A percentile compares a stretch with the other conserved stretches of the same genome.
phyloP scores from a whole-genome alignment of 352 stramenopile species.

The Pythium vanterpoolii region DNA sequence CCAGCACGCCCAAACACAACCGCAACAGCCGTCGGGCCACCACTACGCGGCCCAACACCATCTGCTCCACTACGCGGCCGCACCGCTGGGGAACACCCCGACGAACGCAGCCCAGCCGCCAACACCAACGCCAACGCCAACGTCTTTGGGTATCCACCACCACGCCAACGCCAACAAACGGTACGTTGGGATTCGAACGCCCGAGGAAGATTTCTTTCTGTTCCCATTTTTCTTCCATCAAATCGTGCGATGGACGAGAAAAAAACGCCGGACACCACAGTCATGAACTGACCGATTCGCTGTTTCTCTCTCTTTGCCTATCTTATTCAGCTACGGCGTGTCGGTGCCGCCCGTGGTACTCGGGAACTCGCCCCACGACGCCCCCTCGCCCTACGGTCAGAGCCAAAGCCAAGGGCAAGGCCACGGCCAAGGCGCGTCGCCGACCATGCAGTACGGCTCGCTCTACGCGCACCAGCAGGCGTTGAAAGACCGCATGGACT shows the following conservation, averaged over 20 bases:
- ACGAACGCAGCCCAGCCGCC: background rate
- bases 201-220: background rate
- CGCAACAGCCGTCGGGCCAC: conserved; percentile 23
- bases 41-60: conserved; percentile 10
- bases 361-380: conserved; percentile 17
- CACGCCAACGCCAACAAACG: conserved; percentile 17
- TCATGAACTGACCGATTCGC: background rate
- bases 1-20: conserved; percentile 26
- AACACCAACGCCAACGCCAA: conserved; percentile 10
- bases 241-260: conserved; percentile 4
- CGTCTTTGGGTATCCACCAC: background rate
- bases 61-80: conserved; percentile 10
- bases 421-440: conserved; percentile 3
- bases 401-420: no score
- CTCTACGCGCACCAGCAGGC: conserved; percentile 19
- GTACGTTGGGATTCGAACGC: conserved; percentile 10
- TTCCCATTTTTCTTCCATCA: conserved; percentile 20
- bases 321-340: conserved; percentile 23
- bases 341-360: conserved; percentile 16
- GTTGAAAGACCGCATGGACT: conserved; percentile 24
- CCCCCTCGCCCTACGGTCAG: conserved; percentile 9
- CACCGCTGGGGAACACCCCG: background rate
- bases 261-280: background rate
- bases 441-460: conserved; percentile 20
- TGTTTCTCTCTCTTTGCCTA: background rate